Conservation (phyloP, 2,329 filamentous ascomycete species). For the Setomelanomma holmii region DNA sequence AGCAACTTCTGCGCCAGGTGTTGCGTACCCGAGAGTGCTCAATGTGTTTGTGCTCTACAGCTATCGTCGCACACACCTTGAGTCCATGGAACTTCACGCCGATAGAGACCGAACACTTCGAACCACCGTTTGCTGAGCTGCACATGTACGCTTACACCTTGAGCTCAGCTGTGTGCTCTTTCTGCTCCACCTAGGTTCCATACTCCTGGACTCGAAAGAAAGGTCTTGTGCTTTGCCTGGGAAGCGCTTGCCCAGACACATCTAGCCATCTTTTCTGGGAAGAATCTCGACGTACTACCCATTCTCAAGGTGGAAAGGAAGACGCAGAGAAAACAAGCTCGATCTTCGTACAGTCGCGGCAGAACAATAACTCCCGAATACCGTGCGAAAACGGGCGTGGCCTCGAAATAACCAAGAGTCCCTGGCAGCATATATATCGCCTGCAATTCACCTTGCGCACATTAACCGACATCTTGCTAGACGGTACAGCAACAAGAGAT, state of each 20-base stretch:
- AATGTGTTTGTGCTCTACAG: slow-evolving; percentile 6
- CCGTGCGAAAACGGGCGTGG: slow-evolving; percentile 2
- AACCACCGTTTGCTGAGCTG: background rate
- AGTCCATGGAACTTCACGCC: slow-evolving; percentile 4
- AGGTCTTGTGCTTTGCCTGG: slow-evolving; percentile 4
- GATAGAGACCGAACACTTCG: background rate
- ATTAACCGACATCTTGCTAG: background rate
- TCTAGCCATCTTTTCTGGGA: slow-evolving; percentile 9
- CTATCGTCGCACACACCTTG: slow-evolving; percentile 3
- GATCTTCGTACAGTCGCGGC: slow-evolving; percentile 1
- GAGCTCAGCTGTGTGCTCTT: slow-evolving; percentile 1
- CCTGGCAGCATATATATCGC: slow-evolving; percentile 1
- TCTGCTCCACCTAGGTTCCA: slow-evolving; percentile 8
- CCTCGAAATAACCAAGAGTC: background rate
- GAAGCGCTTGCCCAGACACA: slow-evolving; percentile 1
- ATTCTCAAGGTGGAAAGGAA: no score
- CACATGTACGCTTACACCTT: slow-evolving; percentile 1
- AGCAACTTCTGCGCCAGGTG: slow-evolving; percentile 3
- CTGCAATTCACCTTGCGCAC: slow-evolving; percentile 1
- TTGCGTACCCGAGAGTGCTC: slow-evolving; percentile 1
- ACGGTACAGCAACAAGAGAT: background rate
- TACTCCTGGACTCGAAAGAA: slow-evolving; percentile 7
- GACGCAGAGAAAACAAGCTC: no score
- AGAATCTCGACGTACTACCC: no score
- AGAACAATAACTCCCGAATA: slow-evolving; percentile 5